Base-by-base conservation (phyloP, 331 rosid species). In the Dryas integrifolia region DNA sequence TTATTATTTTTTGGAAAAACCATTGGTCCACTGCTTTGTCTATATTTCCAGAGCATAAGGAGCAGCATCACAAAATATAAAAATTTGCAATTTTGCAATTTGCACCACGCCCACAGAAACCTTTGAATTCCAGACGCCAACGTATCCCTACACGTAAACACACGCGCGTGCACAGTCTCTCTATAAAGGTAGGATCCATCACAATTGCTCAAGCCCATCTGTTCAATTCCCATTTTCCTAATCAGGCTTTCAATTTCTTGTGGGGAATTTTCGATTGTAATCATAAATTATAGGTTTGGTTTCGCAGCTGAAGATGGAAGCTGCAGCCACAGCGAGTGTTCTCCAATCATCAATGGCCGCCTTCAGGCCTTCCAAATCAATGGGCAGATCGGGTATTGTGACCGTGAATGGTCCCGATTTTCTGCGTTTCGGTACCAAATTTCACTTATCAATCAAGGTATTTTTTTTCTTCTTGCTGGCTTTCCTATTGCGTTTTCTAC, bases 301-400 rank as follows among this genome's bases (percentile, higher is more conserved):
- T 58, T 82, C 9, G 45, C 81, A 75, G 80, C 76, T 65, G 64
- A 46, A 58, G 30, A 87, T 93, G 95, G 96, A 91, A 24, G 86
- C 89, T 24, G 81, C 85, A 18, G 74, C 66, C 56, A 43, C 82
- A 38, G 72, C 88, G 2, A 65, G 76, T 3, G 70, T 86, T 16
- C 26, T 86, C 65, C 83, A 87, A 72, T 88, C 90, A 50, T 76
- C 88, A 16, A 61, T 70, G 26, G 58, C 76, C 21, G 57, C 65
- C n/a, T 73, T 35, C 13, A 58, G 81, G 71, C 81, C 78, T 55
- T 79, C 85, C 0, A 57, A 80, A 46, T 68, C 64, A 64, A 41
- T 77, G 4, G 58, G 65, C 40, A 78, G 93, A 78, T 79, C 87
- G 14, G 69, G 24, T 69, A 15, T 76, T 39, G 76, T 74, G 58